These are phyloP conservation scores for Candida glucosophila DNA, from an alignment of 1,139 yeast species.

Conservation along the genomic window DNA sequence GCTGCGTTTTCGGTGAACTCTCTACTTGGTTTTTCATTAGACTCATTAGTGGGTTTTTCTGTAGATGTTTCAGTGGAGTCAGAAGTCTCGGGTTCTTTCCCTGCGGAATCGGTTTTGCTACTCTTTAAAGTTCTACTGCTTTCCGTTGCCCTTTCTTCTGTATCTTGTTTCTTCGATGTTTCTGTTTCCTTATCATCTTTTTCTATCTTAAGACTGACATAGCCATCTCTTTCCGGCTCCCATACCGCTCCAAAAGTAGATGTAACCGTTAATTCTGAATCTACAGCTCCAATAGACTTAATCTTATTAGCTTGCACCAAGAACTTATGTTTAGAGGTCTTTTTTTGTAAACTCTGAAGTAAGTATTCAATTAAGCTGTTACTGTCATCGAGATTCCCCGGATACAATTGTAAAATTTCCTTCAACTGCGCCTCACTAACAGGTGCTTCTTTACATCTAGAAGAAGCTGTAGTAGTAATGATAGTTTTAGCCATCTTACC, in stretches of 20 bases:
- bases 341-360: constrained; percentile 14
- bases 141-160: constrained; percentile 1
- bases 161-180: constrained; percentile 8
- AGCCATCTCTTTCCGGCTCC: constrained; percentile 34
- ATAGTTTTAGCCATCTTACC: too few species aligned
- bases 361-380: constrained; percentile 8
- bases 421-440: constrained; percentile 5
- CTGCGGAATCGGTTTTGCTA: background rate
- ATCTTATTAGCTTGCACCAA: constrained; percentile 20
- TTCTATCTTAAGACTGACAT: constrained; percentile 14
- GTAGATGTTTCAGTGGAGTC: background rate
- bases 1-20: too few species aligned
- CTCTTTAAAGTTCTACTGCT: background rate
- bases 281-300: constrained; percentile 7
- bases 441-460: constrained; percentile 9
- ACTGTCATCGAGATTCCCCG: constrained; percentile 3
- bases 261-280: constrained; percentile 12
- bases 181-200: background rate
- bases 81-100: background rate
- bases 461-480: too few species aligned
- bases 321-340: constrained; percentile 32
- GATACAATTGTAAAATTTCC: constrained; percentile 4
- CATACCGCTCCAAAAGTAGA: constrained; percentile 30
- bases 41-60: too few species aligned
- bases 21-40: too few species aligned